Conservation (phyloP, 805 yeast species). For the Zygosaccharomyces siamensis region DNA sequence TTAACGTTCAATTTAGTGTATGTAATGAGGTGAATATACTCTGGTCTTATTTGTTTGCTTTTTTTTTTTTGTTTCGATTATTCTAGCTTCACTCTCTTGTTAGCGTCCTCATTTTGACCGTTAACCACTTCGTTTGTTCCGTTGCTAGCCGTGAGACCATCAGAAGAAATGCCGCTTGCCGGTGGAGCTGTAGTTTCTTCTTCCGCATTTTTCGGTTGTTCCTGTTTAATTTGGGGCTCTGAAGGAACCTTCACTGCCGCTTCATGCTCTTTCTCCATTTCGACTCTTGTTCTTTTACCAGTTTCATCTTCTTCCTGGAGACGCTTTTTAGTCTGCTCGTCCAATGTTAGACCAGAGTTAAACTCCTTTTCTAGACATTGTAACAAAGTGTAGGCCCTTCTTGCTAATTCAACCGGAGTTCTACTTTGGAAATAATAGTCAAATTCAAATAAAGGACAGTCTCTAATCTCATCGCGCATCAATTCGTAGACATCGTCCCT, state of each 20-base stretch:
- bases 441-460: slow-evolving; percentile 72
- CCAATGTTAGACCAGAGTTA: slow-evolving; percentile 37
- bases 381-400: slow-evolving; percentile 77
- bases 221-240: slow-evolving; percentile 5
- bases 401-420: slow-evolving; percentile 66
- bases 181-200: not conserved
- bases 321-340: slow-evolving; percentile 26
- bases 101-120: slow-evolving; percentile 7
- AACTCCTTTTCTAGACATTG: slow-evolving; percentile 70
- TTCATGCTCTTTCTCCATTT: slow-evolving; percentile 15
- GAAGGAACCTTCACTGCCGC: slow-evolving; percentile 7
- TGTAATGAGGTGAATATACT: not conserved
- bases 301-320: slow-evolving; percentile 28
- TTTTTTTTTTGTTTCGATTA: not conserved
- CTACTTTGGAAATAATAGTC: slow-evolving; percentile 85
- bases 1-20: not conserved
- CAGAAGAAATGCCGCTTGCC: not conserved
- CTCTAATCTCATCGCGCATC: slow-evolving; percentile 68
- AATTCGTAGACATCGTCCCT: slow-evolving; percentile 72
- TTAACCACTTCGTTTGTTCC: not conserved
- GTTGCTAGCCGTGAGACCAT: not conserved
- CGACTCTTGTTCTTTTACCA: slow-evolving; percentile 27
- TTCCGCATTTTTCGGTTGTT: not conserved
- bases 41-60: not conserved
- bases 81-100: slow-evolving; percentile 16